These are phyloP conservation scores for Exophiala sideris DNA, from an alignment of 2,329 filamentous ascomycete species.

Conservation along the genomic window DNA sequence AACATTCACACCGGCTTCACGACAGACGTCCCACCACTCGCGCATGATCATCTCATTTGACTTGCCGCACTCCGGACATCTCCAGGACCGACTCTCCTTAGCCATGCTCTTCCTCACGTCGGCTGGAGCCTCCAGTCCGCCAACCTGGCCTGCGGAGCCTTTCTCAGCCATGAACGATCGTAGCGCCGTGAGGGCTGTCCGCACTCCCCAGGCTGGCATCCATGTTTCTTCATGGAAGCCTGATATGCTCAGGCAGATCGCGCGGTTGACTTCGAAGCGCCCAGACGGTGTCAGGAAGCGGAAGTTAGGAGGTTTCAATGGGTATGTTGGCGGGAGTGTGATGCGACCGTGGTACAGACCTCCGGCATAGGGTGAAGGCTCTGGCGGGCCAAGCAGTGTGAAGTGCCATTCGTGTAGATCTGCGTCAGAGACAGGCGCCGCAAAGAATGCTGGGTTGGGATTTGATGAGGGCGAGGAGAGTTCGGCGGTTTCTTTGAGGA, in stretches of 20 bases:
- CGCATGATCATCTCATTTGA: conserved; percentile 70
- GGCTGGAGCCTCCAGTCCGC: conserved; percentile 75
- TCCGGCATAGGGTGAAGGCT: conserved; percentile 68
- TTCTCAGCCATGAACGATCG: conserved; percentile 92
- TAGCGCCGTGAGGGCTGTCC: conserved; percentile 77
- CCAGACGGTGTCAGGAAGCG: conserved; percentile 90
- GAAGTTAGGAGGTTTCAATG: conserved; percentile 88
- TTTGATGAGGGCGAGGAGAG: conserved; percentile 67
- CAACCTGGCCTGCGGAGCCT: conserved; percentile 74
- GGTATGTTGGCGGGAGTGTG: conserved; percentile 82
- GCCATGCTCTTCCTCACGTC: conserved; percentile 68
- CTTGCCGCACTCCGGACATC: conserved; percentile 66
- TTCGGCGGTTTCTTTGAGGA: conserved; percentile 82
- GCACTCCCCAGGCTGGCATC: conserved; percentile 96
- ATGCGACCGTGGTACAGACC: conserved; percentile 97
- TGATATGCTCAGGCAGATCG: conserved; percentile 91
- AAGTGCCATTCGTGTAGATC: conserved; percentile 99
- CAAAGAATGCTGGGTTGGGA: conserved; percentile 81
- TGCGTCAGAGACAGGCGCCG: conserved; percentile 71
- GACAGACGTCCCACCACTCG: conserved; percentile 62
- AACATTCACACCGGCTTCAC: conserved; percentile 41
- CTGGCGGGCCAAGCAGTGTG: conserved; percentile 84
- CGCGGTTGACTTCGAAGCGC: conserved; percentile 91
- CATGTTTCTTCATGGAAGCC: conserved; percentile 98
- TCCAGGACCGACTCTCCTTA: conserved; percentile 61